phyloP scores from a whole-genome alignment of 192 early-diverging fungal genomes.

The Mortierella hygrophila region DNA sequence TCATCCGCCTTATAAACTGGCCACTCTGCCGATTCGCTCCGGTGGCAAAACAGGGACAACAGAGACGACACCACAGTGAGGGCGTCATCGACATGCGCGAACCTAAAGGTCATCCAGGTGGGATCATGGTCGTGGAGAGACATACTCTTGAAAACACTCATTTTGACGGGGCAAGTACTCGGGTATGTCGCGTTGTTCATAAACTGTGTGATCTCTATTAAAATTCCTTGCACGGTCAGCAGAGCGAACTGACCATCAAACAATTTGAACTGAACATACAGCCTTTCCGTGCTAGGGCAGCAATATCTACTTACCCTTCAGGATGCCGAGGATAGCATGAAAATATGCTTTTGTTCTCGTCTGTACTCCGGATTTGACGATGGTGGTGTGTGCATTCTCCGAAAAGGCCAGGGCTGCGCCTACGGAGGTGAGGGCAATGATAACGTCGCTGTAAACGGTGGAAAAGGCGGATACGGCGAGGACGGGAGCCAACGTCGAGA shows the following conservation, averaged over 20 bases:
- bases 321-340: constrained; percentile 13
- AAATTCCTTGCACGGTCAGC: background rate
- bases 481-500: constrained; percentile 17
- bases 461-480: constrained; percentile 24
- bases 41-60: constrained; percentile 16
- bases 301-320: constrained; percentile 16
- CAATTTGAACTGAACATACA: background rate
- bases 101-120: constrained; percentile 26
- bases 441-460: constrained; percentile 18
- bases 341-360: constrained; percentile 19
- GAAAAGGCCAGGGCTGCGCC: constrained; percentile 16
- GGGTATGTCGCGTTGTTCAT: constrained; percentile 17
- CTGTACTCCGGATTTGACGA: background rate
- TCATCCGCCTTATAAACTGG: constrained; percentile 18
- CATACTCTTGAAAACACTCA: constrained; percentile 26
- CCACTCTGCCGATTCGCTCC: constrained; percentile 3
- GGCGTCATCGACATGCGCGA: constrained; percentile 25
- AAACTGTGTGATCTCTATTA: constrained; percentile 11
- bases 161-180: constrained; percentile 17
- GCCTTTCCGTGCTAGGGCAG: too few species aligned
- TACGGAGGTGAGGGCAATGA: constrained; percentile 11
- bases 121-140: constrained; percentile 23
- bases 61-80: constrained; percentile 23
- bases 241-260: background rate
- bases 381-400: constrained; percentile 3